Conservation (phyloP, 345 rosid species). For the Anastatica hierochuntica region DNA sequence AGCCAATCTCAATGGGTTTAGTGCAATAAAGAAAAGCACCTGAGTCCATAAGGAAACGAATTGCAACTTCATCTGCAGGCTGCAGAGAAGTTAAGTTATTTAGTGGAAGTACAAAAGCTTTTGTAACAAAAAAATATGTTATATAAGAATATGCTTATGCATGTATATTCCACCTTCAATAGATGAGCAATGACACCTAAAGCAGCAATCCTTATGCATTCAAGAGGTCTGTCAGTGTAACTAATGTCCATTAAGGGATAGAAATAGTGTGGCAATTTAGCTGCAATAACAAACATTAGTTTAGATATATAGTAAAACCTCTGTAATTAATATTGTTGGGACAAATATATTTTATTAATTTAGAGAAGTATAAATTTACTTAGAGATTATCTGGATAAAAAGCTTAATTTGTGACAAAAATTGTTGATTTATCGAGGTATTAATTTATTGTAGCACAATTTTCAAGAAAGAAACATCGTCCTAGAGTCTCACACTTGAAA, state of each 20-base stretch:
- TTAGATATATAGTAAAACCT: too few relatives aligned
- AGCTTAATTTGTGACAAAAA: too few relatives aligned
- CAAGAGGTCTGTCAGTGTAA: constrained; percentile 20
- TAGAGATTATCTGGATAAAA: too few relatives aligned
- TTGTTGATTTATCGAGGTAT: too few relatives aligned
- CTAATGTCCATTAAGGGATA: constrained; percentile 32
- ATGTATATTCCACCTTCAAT: constrained; percentile 31
- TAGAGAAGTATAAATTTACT: too few relatives aligned
- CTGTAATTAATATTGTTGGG: too few relatives aligned
- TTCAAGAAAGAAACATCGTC: too few relatives aligned
- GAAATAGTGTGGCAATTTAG: constrained; percentile 33
- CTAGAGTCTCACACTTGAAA: too few relatives aligned
- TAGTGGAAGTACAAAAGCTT: neutral
- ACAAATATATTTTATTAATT: too few relatives aligned
- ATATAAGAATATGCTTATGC: neutral
- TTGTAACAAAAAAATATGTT: neutral
- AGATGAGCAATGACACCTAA: constrained; percentile 51
- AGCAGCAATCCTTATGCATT: constrained; percentile 39
- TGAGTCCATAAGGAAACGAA: constrained; percentile 25
- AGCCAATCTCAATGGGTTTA: constrained; percentile 33
- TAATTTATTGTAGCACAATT: too few relatives aligned
- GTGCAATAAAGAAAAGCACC: constrained; percentile 28
- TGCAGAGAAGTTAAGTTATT: constrained; percentile 11
- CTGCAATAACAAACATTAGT: constrained; percentile 6
- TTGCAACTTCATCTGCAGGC: constrained; percentile 24